Percentiles rank a stretch among this genome's conserved stretches.
Evolutionary conservation across 108 stramenopile genomes (phyloP).

Genomic region (Cyclotella atomus): DNA sequence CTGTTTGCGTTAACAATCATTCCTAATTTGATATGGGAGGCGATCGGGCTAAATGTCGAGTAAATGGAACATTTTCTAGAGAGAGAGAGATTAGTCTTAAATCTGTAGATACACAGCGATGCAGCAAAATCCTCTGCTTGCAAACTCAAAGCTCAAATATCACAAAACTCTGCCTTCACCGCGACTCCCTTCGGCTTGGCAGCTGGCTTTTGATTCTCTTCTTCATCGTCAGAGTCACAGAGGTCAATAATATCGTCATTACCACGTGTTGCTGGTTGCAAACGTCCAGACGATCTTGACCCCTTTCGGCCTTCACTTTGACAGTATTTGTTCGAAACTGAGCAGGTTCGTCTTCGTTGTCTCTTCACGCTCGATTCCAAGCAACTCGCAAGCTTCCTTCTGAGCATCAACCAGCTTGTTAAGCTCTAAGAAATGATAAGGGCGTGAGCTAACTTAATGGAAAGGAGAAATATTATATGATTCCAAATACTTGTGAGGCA

Average conservation of each 20-base stretch:
- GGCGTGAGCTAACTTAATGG: too few relatives aligned
- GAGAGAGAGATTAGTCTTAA: too few relatives aligned
- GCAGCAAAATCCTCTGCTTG: too few relatives aligned
- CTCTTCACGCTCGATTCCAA: slow-evolving; percentile 54
- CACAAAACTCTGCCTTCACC: slow-evolving; percentile 10
- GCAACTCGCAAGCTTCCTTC: slow-evolving; percentile 18
- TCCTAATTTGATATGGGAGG: slow-evolving; percentile 75
- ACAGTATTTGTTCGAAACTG: neutral
- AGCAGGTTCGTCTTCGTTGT: slow-evolving; percentile 32
- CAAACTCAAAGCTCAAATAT: neutral
- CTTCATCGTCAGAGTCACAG: slow-evolving; percentile 21
- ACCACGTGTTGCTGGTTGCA: neutral
- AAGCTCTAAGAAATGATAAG: slow-evolving; percentile 3
- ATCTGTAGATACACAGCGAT: too few relatives aligned
- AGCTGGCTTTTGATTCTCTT: neutral
- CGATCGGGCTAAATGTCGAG: slow-evolving; percentile 66
- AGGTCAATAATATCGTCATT: slow-evolving; percentile 17
- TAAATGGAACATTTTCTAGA: neutral
- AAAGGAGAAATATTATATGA: too few relatives aligned
- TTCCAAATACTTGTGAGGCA: slow-evolving; percentile 34
- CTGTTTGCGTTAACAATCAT: slow-evolving; percentile 75
- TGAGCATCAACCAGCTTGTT: slow-evolving; percentile 36
- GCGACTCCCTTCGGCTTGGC: neutral
- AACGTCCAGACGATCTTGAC: neutral
- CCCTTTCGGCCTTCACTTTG: slow-evolving; percentile 20